A percentile compares a stretch with the other conserved stretches of the same genome.
Conservation (phyloP, 2,329 filamentous ascomycete genomes). For the Monascus ruber region DNA sequence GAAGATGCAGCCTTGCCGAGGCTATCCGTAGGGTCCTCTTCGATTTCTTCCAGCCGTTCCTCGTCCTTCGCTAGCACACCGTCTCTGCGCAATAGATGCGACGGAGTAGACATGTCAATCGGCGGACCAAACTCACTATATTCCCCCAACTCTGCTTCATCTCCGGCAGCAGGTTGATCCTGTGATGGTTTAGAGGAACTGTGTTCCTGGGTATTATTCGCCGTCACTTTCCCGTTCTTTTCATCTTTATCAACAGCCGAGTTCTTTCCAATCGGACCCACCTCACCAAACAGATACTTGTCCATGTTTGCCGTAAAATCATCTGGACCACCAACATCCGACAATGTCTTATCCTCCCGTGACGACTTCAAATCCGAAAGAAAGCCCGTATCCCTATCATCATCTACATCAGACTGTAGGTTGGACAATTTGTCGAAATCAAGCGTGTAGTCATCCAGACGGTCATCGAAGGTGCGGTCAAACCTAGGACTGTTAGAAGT, state of each 20-base stretch:
- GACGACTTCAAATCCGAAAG: conserved; percentile 14
- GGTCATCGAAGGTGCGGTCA: conserved; percentile 24
- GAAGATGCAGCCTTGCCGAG: conserved; percentile 13
- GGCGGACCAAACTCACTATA: conserved; percentile 33
- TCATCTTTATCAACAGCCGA: conserved; percentile 4
- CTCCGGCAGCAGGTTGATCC: conserved; percentile 17
- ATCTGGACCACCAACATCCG: conserved; percentile 29
- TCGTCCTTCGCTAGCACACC: conserved; percentile 16
- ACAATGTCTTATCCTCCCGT: conserved; percentile 19
- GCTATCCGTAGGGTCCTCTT: conserved; percentile 21
- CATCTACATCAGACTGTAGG: conserved; percentile 11
- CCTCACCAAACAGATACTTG: conserved; percentile 24
- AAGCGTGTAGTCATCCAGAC: conserved; percentile 29
- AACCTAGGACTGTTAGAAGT: conserved; percentile 10
- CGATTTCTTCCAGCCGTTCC: conserved; percentile 26
- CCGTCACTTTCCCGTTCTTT: conserved; percentile 2
- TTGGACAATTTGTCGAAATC: conserved; percentile 28
- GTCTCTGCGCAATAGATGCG: conserved; percentile 25
- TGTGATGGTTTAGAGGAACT: conserved; percentile 8
- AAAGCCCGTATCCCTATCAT: conserved; percentile 10
- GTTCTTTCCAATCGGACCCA: conserved; percentile 5
- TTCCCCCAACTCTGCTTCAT: conserved; percentile 22
- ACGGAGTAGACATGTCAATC: conserved; percentile 34
- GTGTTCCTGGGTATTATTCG: conserved; percentile 8
- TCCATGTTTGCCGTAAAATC: conserved; percentile 34